A percentile compares a stretch with the other conserved stretches of the same genome.
Evolutionary conservation across 371 early-diverging fungal genomes (phyloP).

Genomic region (Apophysomyces ossiformis): DNA sequence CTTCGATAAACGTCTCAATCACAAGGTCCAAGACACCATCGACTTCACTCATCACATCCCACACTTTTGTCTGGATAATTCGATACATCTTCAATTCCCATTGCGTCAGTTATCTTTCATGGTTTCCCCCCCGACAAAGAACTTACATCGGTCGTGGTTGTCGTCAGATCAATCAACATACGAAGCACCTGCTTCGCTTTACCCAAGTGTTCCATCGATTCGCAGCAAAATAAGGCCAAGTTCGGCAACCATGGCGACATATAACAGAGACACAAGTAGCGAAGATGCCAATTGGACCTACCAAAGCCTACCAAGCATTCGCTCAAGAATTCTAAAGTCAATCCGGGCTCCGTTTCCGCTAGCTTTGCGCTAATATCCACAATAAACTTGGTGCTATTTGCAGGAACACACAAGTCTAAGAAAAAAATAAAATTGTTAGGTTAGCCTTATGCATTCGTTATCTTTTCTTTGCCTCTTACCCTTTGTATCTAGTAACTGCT

Average conservation of each 20-base stretch:
- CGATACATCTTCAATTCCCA: slow-evolving; percentile 67
- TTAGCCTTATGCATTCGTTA: not conserved
- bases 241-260: slow-evolving; percentile 91
- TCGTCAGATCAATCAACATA: slow-evolving; percentile 81
- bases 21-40: slow-evolving; percentile 83
- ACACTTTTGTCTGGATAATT: slow-evolving; percentile 83
- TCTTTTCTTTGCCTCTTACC: slow-evolving; percentile 31
- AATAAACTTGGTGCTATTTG: slow-evolving; percentile 85
- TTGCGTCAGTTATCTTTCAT: not conserved
- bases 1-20: slow-evolving; percentile 81
- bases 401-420: slow-evolving; percentile 85
- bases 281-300: slow-evolving; percentile 73
- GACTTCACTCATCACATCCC: slow-evolving; percentile 80
- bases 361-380: slow-evolving; percentile 80
- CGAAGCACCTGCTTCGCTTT: slow-evolving; percentile 80
- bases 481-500: slow-evolving; percentile 79
- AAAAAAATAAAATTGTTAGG: not conserved
- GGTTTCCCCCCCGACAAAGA: not conserved
- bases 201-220: slow-evolving; percentile 45
- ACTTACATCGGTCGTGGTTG: slow-evolving; percentile 78
- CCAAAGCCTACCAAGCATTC: slow-evolving; percentile 89
- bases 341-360: slow-evolving; percentile 73
- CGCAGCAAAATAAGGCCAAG: slow-evolving; percentile 68
- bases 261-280: slow-evolving; percentile 87
- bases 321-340: slow-evolving; percentile 88